phyloP scores from a whole-genome alignment of 2,329 filamentous ascomycete species.

The Diaporthe sp. region DNA sequence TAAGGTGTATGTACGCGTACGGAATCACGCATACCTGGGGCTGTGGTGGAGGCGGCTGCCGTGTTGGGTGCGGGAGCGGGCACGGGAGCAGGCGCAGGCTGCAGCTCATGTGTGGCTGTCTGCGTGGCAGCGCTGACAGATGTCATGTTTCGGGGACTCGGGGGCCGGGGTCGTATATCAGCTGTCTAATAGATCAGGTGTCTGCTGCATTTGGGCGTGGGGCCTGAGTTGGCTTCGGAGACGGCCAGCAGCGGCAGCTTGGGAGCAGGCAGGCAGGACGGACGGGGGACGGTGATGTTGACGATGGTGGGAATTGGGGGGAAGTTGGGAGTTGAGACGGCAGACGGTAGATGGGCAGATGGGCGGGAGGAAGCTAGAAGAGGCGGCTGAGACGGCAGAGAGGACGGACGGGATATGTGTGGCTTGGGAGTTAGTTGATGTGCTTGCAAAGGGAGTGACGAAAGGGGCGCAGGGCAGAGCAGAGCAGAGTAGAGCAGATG shows the following conservation, averaged over 20 bases:
- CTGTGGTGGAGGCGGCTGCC: slow-evolving; percentile 23
- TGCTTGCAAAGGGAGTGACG: not conserved
- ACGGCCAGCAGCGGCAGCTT: not conserved
- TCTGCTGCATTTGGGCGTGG: no score
- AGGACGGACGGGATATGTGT: not conserved
- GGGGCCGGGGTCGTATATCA: not conserved
- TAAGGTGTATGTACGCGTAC: not conserved
- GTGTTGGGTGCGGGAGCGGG: not conserved
- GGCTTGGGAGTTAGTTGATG: not conserved
- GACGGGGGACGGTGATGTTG: not conserved
- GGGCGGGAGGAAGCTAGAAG: not conserved
- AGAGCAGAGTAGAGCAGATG: no score
- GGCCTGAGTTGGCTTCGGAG: not conserved
- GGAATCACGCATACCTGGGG: slow-evolving; percentile 36
- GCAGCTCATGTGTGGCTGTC: slow-evolving; percentile 36
- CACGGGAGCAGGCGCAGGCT: not conserved
- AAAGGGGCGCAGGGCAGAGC: slow-evolving; percentile 11
- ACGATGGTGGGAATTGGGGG: not conserved
- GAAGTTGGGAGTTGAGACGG: not conserved
- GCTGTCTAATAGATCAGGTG: not conserved
- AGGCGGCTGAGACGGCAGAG: slow-evolving; percentile 11
- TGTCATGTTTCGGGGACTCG: slow-evolving; percentile 18
- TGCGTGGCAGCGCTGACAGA: slow-evolving; percentile 38
- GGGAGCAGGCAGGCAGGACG: not conserved
- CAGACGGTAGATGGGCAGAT: not conserved